Conservation (phyloP, 1,139 yeast genomes). For the Suhomyces wounanorum region DNA sequence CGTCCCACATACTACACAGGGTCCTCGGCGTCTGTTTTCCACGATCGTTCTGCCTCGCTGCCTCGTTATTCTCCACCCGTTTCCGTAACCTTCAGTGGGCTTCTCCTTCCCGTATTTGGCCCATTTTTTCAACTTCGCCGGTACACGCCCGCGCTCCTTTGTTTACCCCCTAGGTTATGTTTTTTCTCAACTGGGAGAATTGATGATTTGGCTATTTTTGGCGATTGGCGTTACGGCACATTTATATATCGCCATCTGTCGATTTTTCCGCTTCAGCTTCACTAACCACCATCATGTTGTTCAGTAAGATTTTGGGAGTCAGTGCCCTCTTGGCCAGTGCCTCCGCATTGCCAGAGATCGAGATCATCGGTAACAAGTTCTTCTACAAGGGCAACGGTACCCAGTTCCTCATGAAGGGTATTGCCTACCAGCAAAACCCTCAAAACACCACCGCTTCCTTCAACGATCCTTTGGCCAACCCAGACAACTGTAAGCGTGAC, state of each 20-base stretch:
- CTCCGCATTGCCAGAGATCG: constrained; percentile 51
- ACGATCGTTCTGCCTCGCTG: too few species aligned
- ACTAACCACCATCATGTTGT: constrained; percentile 41
- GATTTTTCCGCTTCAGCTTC: background rate
- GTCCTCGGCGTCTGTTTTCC: too few species aligned
- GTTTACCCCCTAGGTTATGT: constrained; percentile 11
- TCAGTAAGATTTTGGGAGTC: constrained; percentile 43
- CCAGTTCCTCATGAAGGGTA: constrained; percentile 78
- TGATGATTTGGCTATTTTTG: constrained; percentile 8
- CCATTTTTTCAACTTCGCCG: too few species aligned
- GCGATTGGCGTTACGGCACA: constrained; percentile 3
- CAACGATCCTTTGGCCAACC: constrained; percentile 29
- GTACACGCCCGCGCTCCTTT: background rate
- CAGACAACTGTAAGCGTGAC: constrained; percentile 67
- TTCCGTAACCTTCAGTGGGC: too few species aligned
- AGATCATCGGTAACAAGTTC: constrained; percentile 72
- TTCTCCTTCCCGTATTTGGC: too few species aligned
- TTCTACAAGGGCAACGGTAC: constrained; percentile 76
- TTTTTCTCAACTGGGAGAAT: constrained; percentile 7
- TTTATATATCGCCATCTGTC: constrained; percentile 5
- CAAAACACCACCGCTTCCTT: constrained; percentile 48
- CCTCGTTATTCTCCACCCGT: too few species aligned
- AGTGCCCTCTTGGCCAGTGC: constrained; percentile 40
- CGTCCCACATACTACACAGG: too few species aligned
- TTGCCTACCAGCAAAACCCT: constrained; percentile 72